Percentiles rank a stretch among this genome's conserved stretches.
Conservation (phyloP, 768 basidiomycete species). For the Dentipellis sp. region DNA sequence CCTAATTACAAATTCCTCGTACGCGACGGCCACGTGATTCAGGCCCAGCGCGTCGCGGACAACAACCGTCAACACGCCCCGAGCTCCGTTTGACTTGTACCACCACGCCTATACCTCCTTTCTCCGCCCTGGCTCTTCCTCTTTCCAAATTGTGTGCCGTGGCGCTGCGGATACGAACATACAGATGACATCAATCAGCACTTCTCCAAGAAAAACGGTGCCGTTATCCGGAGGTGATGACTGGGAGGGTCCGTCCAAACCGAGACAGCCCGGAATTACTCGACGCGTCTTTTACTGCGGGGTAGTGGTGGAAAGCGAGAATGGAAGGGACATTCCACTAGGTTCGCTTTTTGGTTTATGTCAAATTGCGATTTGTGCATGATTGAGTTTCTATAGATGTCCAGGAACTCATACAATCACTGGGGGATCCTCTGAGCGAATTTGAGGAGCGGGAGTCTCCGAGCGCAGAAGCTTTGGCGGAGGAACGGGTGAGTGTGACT, state of each 20-base stretch:
- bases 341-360: conserved; percentile 30
- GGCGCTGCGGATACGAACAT: neutral
- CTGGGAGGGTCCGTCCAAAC: conserved; percentile 27
- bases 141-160: neutral
- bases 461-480: conserved; percentile 20
- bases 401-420: neutral
- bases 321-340: conserved; percentile 57
- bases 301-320: conserved; percentile 80
- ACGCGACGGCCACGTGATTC: conserved; percentile 6
- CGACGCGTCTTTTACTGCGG: conserved; percentile 85
- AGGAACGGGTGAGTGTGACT: neutral
- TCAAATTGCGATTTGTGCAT: neutral
- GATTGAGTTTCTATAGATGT: conserved; percentile 6
- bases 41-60: conserved; percentile 11
- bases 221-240: conserved; percentile 68
- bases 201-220: conserved; percentile 65
- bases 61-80: conserved; percentile 9
- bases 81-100: neutral
- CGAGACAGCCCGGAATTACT: conserved; percentile 38
- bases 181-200: conserved; percentile 49
- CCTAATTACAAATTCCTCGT: neutral
- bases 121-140: neutral
- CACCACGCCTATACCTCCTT: neutral
- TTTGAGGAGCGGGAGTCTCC: conserved; percentile 1
- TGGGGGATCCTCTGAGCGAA: conserved; percentile 4